Evolutionary conservation across 495 filamentous ascomycete genomes (phyloP).

Genomic region (Friedmanniomyces simplex): DNA sequence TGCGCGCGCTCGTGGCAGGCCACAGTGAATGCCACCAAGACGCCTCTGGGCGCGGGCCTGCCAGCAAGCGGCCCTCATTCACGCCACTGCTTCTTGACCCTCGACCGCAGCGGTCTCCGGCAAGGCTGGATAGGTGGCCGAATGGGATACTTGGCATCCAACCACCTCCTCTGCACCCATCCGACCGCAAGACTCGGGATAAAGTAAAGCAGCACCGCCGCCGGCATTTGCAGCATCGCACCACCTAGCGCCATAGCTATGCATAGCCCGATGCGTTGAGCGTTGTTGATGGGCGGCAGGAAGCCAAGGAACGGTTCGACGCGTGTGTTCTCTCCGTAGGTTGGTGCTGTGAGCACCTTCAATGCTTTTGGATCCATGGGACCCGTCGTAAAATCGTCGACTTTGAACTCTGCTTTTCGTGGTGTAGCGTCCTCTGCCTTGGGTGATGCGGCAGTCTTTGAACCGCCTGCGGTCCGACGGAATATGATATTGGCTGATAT

Average conservation of each 20-base stretch:
- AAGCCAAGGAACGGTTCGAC: neutral
- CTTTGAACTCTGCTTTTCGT: neutral
- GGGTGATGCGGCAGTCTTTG: neutral
- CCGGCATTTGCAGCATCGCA: constrained; percentile 3
- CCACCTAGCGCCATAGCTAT: neutral
- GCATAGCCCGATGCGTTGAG: neutral
- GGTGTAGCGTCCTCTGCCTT: neutral
- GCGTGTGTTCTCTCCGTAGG: neutral
- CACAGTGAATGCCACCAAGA: neutral
- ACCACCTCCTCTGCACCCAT: constrained; percentile 1
- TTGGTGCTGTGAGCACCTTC: neutral
- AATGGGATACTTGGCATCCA: constrained; percentile 6
- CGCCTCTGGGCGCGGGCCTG: neutral
- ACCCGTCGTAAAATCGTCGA: neutral
- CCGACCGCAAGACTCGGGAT: constrained; percentile 7
- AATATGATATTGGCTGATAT: constrained; percentile 43
- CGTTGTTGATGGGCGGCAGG: constrained; percentile 2
- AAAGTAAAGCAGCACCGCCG: constrained; percentile 16
- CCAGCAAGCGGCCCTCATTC: neutral
- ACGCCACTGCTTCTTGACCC: neutral
- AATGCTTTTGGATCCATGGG: neutral
- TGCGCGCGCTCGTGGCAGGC: neutral
- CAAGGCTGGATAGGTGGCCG: constrained; percentile 8
- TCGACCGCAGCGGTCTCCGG: neutral
- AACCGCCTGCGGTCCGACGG: constrained; percentile 27